phyloP scores from a whole-genome alignment of 176 grass and related monocot species.

The Sorghum bicolor region DNA sequence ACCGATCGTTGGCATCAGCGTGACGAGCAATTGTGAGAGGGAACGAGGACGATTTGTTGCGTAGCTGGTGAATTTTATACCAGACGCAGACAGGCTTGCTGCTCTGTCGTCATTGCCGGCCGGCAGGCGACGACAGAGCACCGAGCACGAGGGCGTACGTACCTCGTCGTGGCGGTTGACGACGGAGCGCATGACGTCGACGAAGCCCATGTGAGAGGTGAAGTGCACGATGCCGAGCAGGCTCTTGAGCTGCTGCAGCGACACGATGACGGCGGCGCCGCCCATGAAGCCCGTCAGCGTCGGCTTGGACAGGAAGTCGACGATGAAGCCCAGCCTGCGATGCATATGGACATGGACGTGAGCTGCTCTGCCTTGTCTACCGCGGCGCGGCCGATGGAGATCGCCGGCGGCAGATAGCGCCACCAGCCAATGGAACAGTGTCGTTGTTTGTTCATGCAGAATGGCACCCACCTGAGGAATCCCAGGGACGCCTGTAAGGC shows the following conservation, averaged over 20 bases:
- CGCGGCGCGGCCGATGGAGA: not conserved
- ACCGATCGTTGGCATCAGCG: not conserved
- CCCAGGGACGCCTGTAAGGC: slow-evolving; percentile 90
- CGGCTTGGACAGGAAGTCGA: slow-evolving; percentile 94
- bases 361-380: too few species aligned
- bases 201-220: slow-evolving; percentile 82
- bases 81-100: not conserved
- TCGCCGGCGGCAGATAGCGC: not conserved
- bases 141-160: not conserved
- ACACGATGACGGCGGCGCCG: slow-evolving; percentile 90
- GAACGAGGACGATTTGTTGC: not conserved
- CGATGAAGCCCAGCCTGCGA: slow-evolving; percentile 75
- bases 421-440: not conserved
- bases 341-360: too few species aligned
- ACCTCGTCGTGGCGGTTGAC: slow-evolving; percentile 61
- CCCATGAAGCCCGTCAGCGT: slow-evolving; percentile 94
- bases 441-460: not conserved
- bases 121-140: not conserved
- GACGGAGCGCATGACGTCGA: slow-evolving; percentile 87
- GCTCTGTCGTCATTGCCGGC: not conserved
- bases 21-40: not conserved
- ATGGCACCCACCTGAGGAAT: slow-evolving; percentile 68
- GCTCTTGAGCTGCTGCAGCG: slow-evolving; percentile 95
- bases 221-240: slow-evolving; percentile 90
- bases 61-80: not conserved